Percentiles rank a stretch among this genome's conserved stretches.
These are phyloP conservation scores for Ophiosphaerella narmari DNA, from an alignment of 2,329 filamentous ascomycete genomes.

Conservation along the genomic window DNA sequence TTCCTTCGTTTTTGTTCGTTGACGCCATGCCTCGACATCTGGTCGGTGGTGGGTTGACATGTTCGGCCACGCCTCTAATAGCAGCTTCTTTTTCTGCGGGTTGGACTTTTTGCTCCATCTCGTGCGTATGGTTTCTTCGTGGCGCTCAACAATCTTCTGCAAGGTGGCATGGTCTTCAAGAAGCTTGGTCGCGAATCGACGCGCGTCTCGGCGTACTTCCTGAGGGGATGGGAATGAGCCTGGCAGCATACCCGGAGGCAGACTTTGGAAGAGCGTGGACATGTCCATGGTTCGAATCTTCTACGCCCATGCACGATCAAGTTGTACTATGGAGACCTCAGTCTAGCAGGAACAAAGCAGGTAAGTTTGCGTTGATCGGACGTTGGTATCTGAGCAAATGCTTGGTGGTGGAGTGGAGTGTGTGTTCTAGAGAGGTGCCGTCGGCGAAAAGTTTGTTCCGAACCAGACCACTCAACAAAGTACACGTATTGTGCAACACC, in stretches of 20 bases:
- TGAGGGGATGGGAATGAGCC: neutral
- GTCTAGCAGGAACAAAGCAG: neutral
- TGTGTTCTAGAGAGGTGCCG: no score
- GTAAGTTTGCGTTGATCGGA: neutral
- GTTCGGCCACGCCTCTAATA: constrained; percentile 56
- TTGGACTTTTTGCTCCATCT: constrained; percentile 61
- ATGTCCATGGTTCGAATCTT: neutral
- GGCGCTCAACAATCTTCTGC: constrained; percentile 52
- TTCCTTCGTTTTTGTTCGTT: constrained; percentile 12
- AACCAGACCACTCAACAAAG: constrained; percentile 15
- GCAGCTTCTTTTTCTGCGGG: constrained; percentile 51
- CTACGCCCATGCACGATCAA: neutral
- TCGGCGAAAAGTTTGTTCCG: neutral
- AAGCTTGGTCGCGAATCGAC: constrained; percentile 3
- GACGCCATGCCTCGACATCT: constrained; percentile 50
- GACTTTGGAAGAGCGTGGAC: neutral
- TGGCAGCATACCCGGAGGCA: neutral
- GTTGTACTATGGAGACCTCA: neutral
- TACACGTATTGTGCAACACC: neutral
- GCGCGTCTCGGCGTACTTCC: constrained; percentile 4
- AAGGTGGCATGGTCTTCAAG: constrained; percentile 9
- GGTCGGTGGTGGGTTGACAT: constrained; percentile 59
- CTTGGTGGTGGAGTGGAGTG: no score
- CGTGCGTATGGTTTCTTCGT: constrained; percentile 58
- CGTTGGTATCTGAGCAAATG: neutral